Conservation (phyloP, 306 rosid species). For the Acacia crassicarpa region DNA sequence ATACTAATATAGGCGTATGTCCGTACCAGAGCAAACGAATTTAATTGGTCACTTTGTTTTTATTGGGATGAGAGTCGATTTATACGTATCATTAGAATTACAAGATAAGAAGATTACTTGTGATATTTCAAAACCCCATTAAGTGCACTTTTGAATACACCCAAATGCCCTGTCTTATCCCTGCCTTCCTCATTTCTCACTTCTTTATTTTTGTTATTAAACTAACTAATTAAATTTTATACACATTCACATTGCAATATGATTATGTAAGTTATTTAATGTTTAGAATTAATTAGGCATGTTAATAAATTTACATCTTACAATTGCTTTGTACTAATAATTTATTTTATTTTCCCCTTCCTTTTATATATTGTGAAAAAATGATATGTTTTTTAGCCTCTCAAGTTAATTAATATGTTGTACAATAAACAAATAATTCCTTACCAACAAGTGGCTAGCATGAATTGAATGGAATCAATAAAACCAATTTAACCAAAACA, state of each 20-base stretch:
- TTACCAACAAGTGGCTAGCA: too few species aligned
- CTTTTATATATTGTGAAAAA: neutral
- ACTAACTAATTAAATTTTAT: neutral
- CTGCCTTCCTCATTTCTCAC: neutral
- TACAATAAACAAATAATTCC: neutral
- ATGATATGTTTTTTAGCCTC: neutral
- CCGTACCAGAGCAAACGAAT: neutral
- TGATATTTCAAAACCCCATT: neutral
- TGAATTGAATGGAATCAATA: too few species aligned
- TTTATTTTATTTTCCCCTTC: too few species aligned
- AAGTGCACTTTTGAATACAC: neutral
- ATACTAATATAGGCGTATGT: too few species aligned
- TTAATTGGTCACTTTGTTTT: neutral
- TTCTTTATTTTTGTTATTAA: neutral
- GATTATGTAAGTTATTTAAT: neutral
- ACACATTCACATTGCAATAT: neutral
- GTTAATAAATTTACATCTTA: neutral
- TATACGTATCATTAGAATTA: neutral
- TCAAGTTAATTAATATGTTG: too few species aligned
- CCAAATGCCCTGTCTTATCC: neutral
- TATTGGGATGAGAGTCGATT: neutral
- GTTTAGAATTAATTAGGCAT: neutral
- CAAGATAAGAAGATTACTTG: slow-evolving; percentile 11
- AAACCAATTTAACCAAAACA: too few species aligned
- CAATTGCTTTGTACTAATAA: neutral